Conservation (phyloP, 129 eudicot genomes). For the Tagetes erecta region DNA sequence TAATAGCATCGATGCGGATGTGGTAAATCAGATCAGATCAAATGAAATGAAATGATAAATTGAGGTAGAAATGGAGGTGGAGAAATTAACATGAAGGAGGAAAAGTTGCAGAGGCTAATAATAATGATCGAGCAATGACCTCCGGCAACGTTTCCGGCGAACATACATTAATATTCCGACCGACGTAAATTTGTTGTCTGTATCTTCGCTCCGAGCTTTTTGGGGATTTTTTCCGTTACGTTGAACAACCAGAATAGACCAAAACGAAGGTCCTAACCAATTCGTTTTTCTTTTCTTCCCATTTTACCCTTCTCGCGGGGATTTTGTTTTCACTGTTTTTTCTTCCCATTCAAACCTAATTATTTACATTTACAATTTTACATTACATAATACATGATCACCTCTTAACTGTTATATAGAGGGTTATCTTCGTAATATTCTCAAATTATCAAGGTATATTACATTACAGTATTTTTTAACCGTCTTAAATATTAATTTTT, state of each 20-base stretch:
- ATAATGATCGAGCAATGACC: conserved; percentile 23
- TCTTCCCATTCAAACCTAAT: background rate
- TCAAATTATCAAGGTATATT: too few species aligned
- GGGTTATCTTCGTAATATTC: too few species aligned
- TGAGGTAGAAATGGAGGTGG: too few species aligned
- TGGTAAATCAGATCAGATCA: too few species aligned
- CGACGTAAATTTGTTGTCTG: conserved; percentile 15
- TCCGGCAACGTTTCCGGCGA: conserved; percentile 46
- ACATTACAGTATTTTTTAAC: too few species aligned
- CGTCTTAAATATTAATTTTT: too few species aligned
- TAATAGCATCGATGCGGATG: background rate
- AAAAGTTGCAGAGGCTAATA: conserved; percentile 41
- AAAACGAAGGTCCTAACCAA: conserved; percentile 33
- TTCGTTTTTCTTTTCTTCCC: conserved; percentile 20
- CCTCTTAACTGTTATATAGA: too few species aligned
- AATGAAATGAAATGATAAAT: too few species aligned
- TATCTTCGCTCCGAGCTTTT: conserved; percentile 23
- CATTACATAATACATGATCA: too few species aligned
- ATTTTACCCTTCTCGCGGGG: conserved; percentile 33
- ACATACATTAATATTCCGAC: conserved; percentile 28
- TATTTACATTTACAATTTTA: background rate
- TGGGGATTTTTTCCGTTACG: conserved; percentile 23
- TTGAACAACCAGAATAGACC: conserved; percentile 25
- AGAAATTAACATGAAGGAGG: conserved; percentile 8
- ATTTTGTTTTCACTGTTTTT: conserved; percentile 24